A percentile compares a stretch with the other conserved stretches of the same genome.
phyloP scores from a whole-genome alignment of 257 asterid species.

The Jasminum sambac region DNA sequence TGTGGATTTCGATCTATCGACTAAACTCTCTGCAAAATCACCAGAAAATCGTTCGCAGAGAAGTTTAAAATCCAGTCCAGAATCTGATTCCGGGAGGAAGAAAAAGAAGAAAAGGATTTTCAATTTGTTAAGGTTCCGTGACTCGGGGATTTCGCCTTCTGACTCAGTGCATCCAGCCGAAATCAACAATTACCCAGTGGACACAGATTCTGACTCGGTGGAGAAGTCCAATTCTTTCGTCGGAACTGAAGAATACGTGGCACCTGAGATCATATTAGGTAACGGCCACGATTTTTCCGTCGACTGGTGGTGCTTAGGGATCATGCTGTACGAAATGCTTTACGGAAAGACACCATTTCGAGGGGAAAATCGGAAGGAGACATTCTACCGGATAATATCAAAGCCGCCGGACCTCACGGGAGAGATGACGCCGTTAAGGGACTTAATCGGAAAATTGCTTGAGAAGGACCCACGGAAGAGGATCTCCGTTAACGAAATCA shows the following conservation, averaged over 20 bases:
- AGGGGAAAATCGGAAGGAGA: constrained; percentile 74
- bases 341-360: constrained; percentile 89
- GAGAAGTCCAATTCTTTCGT: constrained; percentile 91
- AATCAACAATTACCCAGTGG: constrained; percentile 29
- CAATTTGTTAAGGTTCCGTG: constrained; percentile 36
- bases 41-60: constrained; percentile 37
- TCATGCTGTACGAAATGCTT: constrained; percentile 87
- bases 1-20: constrained; percentile 88
- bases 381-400: constrained; percentile 53
- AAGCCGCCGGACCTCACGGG: constrained; percentile 68
- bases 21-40: constrained; percentile 58
- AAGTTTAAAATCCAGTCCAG: not conserved
- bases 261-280: constrained; percentile 86
- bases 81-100: constrained; percentile 15
- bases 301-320: constrained; percentile 97
- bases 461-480: constrained; percentile 78
- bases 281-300: constrained; percentile 94
- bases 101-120: constrained; percentile 34
- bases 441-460: constrained; percentile 68
- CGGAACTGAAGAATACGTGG: constrained; percentile 95
- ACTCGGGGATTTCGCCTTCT: constrained; percentile 43
- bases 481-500: constrained; percentile 53
- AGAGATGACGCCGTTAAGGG: constrained; percentile 43
- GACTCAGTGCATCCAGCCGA: constrained; percentile 46
- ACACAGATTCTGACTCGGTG: constrained; percentile 32